Percentiles rank a stretch among this genome's conserved stretches.
Conservation (phyloP, 169 alveolate genomes). For the Plasmodium inui region DNA sequence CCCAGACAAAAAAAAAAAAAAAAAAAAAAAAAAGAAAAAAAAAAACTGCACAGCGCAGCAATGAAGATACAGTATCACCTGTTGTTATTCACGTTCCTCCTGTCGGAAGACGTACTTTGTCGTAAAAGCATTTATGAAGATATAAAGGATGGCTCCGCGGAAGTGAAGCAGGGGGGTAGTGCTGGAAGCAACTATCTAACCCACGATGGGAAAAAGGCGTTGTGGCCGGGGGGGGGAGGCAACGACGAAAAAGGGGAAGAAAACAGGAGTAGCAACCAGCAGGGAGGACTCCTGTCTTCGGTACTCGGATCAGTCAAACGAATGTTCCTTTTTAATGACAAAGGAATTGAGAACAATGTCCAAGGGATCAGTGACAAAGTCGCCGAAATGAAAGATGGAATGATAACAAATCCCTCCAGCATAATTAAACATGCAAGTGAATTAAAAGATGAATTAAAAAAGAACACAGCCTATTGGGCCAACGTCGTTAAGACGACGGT, state of each 20-base stretch:
- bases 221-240: not conserved
- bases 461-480: conserved; percentile 3
- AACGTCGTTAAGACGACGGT: conserved; percentile 9
- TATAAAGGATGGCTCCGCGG: not conserved
- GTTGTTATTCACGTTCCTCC: not conserved
- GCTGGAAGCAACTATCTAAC: not conserved
- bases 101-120: conserved; percentile 26
- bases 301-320: not conserved
- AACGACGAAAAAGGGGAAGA: not conserved
- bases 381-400: conserved; percentile 5
- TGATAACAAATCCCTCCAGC: not conserved
- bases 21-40: not conserved
- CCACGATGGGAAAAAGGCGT: not conserved
- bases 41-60: not conserved
- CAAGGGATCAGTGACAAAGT: not conserved
- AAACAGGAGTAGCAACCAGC: not conserved
- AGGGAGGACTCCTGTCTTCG: not conserved
- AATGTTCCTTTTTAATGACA: not conserved
- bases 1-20: not conserved
- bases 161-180: not conserved
- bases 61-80: conserved; percentile 21
- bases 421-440: conserved; percentile 15
- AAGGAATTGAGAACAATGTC: conserved; percentile 3
- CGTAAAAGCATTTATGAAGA: not conserved
- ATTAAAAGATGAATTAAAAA: conserved; percentile 32